Base-by-base conservation (phyloP, 1,139 yeast species). In the Geotrichum armillariae region DNA sequence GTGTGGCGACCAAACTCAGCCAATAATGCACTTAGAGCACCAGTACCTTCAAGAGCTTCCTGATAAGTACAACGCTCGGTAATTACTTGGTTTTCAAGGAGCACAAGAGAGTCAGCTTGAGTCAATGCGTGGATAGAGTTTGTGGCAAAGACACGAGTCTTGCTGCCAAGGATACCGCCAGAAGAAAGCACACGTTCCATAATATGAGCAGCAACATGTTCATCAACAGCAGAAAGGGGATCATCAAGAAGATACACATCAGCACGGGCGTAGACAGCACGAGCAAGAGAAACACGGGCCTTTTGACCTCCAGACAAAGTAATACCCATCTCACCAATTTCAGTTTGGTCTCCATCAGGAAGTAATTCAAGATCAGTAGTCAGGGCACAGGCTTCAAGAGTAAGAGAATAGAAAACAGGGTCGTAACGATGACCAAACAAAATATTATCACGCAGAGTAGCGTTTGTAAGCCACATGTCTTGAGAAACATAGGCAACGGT, bases 281-380 rank as follows among this genome's bases (percentile, higher is more conserved):
- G 78, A 0, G 96, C 96, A 49, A 89, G 73, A 9, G 93, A 79
- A 29, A 89, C 76, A 62, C 96, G 78, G 0, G 96, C 95, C 70
- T 87, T 89, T 66, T 89, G 96, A 20, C 96, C 96, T 46, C 96
- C 96, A 18, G 94, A 85, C 49, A 89, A 74, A 1, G 95, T 83
- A 47, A 89, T 87, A 50, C 96, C 96, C 62, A 87, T 85, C 67
- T 89, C 96, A 47, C 96, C 96, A 50, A 89, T 95, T 58, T 85
- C 79, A 1, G 96, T 87, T 46, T 74, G 79, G 63, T 88, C 96
- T 18, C 94, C 93, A 64, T 86, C 88, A 0, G 95, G 90, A 48
- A 89, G 74, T 33, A 83, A 77, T 41, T 76, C 78, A 53, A 89
- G 67, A 67, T 89, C 96, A 3, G 79, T 79, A 9, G 72, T 62